A percentile compares a stretch with the other conserved stretches of the same genome.
Evolutionary conservation across 352 stramenopile genomes (phyloP).

Genomic region (Pythium biforme): DNA sequence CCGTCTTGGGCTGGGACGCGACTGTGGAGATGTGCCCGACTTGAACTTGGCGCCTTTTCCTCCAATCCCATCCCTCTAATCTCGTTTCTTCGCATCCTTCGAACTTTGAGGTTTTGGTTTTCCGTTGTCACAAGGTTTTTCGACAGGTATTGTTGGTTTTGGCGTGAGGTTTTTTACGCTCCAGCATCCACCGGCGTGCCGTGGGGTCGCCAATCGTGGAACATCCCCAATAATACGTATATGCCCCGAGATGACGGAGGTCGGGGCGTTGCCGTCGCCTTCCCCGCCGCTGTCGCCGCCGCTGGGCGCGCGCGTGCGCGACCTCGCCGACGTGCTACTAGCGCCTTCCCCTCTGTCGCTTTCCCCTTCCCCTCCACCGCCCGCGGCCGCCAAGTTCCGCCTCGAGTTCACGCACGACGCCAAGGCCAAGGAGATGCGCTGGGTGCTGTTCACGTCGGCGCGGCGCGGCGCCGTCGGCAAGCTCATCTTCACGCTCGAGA

Average conservation of each 20-base stretch:
- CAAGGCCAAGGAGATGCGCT: conserved; percentile 72
- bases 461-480: conserved; percentile 71
- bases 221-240: neutral
- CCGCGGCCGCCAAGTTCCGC: conserved; percentile 44
- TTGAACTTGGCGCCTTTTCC: conserved; percentile 15
- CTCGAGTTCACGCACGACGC: conserved; percentile 71
- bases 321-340: conserved; percentile 50
- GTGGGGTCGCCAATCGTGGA: too few relatives aligned
- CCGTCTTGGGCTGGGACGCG: too few relatives aligned
- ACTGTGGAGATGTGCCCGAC: too few relatives aligned
- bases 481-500: conserved; percentile 78
- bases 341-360: neutral
- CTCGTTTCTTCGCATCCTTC: neutral
- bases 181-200: too few relatives aligned
- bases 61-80: neutral
- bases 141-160: too few relatives aligned
- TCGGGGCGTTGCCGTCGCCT: too few relatives aligned
- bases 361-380: neutral
- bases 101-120: too few relatives aligned
- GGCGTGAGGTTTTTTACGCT: conserved; percentile 1
- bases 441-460: conserved; percentile 73
- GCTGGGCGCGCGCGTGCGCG: conserved; percentile 34
- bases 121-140: too few relatives aligned
- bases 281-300: neutral
- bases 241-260: too few relatives aligned